Percentiles rank a stretch among this genome's conserved stretches.
phyloP scores from a whole-genome alignment of 2,329 filamentous ascomycete genomes.

The Apiospora aurea region DNA sequence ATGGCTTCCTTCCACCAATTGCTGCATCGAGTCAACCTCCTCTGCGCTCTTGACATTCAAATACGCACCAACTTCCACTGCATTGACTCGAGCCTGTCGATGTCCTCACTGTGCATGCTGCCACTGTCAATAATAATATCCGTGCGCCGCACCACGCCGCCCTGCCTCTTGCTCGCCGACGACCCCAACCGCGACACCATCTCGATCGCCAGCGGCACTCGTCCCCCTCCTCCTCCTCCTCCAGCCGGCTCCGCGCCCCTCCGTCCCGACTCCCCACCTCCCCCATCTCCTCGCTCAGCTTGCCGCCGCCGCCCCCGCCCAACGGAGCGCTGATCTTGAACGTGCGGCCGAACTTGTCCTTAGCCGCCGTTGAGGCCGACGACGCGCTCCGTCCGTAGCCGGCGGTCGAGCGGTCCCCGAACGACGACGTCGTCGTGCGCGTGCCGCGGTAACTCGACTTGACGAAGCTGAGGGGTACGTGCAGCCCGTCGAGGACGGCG shows the following conservation, averaged over 20 bases:
- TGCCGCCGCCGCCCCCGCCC: not conserved
- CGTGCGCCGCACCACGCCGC: not conserved
- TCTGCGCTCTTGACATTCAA: not conserved
- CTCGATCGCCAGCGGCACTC: constrained; percentile 9
- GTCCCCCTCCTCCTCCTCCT: not conserved
- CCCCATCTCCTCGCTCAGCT: not conserved
- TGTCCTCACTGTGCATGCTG: not conserved
- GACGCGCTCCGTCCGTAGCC: not conserved
- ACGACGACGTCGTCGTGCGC: not conserved
- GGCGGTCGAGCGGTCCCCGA: not conserved
- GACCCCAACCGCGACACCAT: not conserved
- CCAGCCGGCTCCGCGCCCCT: too few species aligned
- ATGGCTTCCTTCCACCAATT: too few species aligned
- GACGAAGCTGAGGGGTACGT: not conserved
- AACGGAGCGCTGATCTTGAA: not conserved
- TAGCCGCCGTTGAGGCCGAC: not conserved
- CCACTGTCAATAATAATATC: not conserved
- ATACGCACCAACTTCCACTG: not conserved
- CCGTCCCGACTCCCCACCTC: too few species aligned
- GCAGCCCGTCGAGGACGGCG: not conserved
- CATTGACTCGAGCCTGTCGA: not conserved
- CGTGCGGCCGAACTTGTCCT: not conserved
- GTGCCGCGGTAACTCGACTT: not conserved
- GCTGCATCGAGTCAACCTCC: not conserved
- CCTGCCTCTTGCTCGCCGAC: not conserved